phyloP scores from a whole-genome alignment of 2,329 filamentous ascomycete species.

The Fusarium buxicola region DNA sequence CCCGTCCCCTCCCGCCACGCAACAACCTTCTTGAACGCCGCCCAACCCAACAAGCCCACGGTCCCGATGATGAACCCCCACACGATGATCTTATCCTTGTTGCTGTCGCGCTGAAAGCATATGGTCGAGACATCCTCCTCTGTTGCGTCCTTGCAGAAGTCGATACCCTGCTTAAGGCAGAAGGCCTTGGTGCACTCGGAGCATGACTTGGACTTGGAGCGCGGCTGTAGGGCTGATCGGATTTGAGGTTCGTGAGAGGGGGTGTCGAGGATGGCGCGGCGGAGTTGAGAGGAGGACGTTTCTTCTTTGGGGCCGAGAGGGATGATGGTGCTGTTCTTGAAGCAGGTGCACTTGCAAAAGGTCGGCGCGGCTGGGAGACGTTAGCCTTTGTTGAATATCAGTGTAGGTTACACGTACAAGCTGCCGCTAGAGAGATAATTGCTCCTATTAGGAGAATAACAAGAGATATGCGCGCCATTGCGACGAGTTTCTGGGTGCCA shows the following conservation, averaged over 20 bases:
- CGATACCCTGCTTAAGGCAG: conserved; percentile 69
- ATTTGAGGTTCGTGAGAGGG: conserved; percentile 30
- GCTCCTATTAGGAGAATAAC: conserved; percentile 53
- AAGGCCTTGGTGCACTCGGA: conserved; percentile 73
- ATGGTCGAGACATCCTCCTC: conserved; percentile 71
- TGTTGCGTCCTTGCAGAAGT: conserved; percentile 71
- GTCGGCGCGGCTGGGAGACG: conserved; percentile 65
- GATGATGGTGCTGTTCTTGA: conserved; percentile 76
- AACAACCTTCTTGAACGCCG: conserved; percentile 62
- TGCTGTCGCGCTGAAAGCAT: conserved; percentile 75
- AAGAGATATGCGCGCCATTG: conserved; percentile 56
- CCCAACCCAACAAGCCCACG: conserved; percentile 69
- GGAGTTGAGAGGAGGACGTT: conserved; percentile 36
- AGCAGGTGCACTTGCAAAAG: conserved; percentile 78
- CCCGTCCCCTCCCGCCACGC: conserved; percentile 53
- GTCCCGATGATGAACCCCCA: conserved; percentile 72
- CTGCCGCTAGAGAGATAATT: conserved; percentile 54
- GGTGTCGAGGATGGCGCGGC: conserved; percentile 38
- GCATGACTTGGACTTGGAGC: conserved; percentile 62
- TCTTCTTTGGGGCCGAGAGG: conserved; percentile 63
- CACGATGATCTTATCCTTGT: conserved; percentile 75
- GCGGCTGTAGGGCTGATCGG: conserved; percentile 30
- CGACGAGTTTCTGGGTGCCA: conserved; percentile 16
- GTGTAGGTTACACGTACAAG: conserved; percentile 51
- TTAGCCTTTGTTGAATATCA: conserved; percentile 11